Conservation (phyloP, 139 green algal genomes). For the Zygnema circumcarinatum region DNA sequence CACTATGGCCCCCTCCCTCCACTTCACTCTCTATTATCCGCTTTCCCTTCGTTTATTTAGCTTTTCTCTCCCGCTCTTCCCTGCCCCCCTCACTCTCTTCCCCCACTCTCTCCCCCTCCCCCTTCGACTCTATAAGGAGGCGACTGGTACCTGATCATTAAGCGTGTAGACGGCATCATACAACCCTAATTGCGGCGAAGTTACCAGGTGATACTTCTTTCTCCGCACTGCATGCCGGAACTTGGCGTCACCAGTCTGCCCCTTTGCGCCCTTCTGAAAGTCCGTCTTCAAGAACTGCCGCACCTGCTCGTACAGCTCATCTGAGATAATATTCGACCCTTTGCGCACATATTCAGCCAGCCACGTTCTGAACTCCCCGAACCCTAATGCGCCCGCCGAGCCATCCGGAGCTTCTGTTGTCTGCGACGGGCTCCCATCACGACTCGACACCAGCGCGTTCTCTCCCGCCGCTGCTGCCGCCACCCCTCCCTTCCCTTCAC, state of each 20-base stretch:
- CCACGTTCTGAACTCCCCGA: conserved; percentile 4
- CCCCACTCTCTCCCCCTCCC: background rate
- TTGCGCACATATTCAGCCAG: conserved; percentile 9
- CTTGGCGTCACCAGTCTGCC: conserved; percentile 23
- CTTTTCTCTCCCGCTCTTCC: background rate
- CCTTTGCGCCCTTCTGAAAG: conserved; percentile 36
- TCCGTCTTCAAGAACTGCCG: background rate
- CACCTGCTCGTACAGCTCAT: conserved; percentile 29
- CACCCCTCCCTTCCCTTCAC: too few species aligned
- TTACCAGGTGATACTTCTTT: conserved; percentile 39
- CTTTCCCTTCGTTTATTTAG: background rate
- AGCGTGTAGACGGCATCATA: conserved; percentile 12
- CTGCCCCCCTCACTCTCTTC: background rate
- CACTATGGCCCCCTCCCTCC: background rate
- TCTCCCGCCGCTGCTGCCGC: too few species aligned
- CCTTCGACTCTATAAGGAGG: background rate
- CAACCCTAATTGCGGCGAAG: conserved; percentile 1
- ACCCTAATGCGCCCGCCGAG: background rate
- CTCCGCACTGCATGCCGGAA: conserved; percentile 42
- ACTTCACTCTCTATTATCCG: background rate
- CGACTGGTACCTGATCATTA: conserved; percentile 13
- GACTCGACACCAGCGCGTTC: too few species aligned
- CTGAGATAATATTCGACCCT: conserved; percentile 17
- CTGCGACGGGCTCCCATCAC: too few species aligned
- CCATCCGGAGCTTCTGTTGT: too few species aligned